phyloP scores from a whole-genome alignment of 495 filamentous ascomycete species.

The Penicillium bovifimosum region DNA sequence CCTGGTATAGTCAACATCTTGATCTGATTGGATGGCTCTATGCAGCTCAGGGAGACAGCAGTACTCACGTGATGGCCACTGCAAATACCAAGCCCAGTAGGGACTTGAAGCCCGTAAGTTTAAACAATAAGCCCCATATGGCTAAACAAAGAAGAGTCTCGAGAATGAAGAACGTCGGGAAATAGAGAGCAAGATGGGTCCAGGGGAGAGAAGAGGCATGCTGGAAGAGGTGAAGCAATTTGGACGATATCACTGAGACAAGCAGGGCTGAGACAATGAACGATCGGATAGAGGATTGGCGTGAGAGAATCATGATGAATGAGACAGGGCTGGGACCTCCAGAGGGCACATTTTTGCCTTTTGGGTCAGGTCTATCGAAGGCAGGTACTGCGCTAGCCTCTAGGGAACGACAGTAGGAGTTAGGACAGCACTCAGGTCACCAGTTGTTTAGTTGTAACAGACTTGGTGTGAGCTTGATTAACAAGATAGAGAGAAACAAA shows the following conservation, averaged over 20 bases:
- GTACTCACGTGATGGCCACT: slow-evolving; percentile 10
- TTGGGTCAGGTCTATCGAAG: neutral
- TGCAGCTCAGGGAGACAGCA: neutral
- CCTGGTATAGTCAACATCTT: slow-evolving; percentile 1
- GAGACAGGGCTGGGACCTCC: neutral
- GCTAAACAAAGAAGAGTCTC: slow-evolving; percentile 12
- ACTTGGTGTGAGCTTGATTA: neutral
- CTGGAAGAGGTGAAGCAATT: slow-evolving; percentile 19
- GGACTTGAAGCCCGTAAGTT: slow-evolving; percentile 1
- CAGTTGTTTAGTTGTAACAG: neutral
- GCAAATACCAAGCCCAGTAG: slow-evolving; percentile 3
- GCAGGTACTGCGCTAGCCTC: neutral
- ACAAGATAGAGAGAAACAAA: neutral
- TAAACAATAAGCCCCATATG: slow-evolving; percentile 16
- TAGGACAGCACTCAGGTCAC: neutral
- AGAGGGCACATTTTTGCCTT: neutral
- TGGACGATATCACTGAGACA: slow-evolving; percentile 16
- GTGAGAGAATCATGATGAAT: slow-evolving; percentile 13
- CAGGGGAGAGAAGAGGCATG: slow-evolving; percentile 12
- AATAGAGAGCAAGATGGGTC: slow-evolving; percentile 11
- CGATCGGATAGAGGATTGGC: slow-evolving; percentile 11
- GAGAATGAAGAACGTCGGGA: slow-evolving; percentile 22
- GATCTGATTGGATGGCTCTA: neutral
- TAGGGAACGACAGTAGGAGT: too few species aligned
- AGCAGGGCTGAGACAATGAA: slow-evolving; percentile 18